Evolutionary conservation across 805 yeast genomes (phyloP), one percentile per base, ranked within the genome.

Genomic region (Candida sanyiensis): DNA sequence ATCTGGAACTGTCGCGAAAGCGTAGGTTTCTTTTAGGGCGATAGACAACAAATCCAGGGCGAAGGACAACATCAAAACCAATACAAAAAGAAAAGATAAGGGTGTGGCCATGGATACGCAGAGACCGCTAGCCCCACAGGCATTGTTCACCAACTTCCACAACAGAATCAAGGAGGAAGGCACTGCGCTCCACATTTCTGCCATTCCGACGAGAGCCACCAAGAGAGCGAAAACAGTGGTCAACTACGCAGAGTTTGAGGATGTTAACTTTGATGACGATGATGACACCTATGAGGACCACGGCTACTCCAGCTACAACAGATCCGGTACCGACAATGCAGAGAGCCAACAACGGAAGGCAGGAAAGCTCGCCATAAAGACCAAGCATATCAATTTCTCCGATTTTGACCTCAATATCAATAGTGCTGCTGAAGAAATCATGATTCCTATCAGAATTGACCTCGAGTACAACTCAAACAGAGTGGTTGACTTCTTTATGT

Each of bases 401-500:
- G 58, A 54, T 12, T 25, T 44, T 16, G 56, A 56, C 21, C 37
- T 53, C 24, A 49, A 42, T 27, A 10, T 49, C 7, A 55, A 56
- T 29, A 40, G 52, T 7, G 39, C 62, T 6, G 30, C 34, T 3
- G 95, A 95, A 1, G 84, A 78, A 43, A 75, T 78, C 72, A 78
- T 85, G 43, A 86, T 89, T 8, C 98, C 98, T 2, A 77, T 93
- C 20, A 70, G 96, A 45, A 65, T 93, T 20, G 95, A 86, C 43
- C 73, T 93, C 47, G 96, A 89, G 47, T 73, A 76, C 46, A 95
- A 87, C 50, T 87, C 80, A n/a, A 83, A 83, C 61, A 77, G 83
- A 52, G 72, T 93, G 30, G 73, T 85, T 26, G 98, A 93, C 57
- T 84, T 95, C 1, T 82, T 93, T 50, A 69, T 88, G 39, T 93